A percentile compares a stretch with the other conserved stretches of the same genome.
phyloP scores from a whole-genome alignment of 805 yeast species.

The Saccharomycopsis lassenensis region DNA sequence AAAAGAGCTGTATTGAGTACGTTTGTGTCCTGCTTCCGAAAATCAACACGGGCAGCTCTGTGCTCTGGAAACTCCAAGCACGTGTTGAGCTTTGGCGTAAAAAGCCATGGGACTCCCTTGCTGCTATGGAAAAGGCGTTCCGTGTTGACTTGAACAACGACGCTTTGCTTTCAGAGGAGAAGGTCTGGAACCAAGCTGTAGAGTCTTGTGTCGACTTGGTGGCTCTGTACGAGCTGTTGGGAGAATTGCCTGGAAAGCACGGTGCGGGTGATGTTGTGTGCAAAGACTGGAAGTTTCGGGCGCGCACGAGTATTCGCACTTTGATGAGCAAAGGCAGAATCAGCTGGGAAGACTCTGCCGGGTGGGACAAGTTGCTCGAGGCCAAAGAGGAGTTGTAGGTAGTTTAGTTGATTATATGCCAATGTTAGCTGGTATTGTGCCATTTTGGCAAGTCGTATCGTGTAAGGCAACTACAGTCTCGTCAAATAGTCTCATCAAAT shows the following conservation, averaged over 20 bases:
- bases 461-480: too few relatives aligned
- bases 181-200: slow-evolving; percentile 67
- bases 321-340: slow-evolving; percentile 69
- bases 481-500: too few relatives aligned
- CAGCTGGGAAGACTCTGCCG: slow-evolving; percentile 71
- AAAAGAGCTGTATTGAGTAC: slow-evolving; percentile 57
- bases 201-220: slow-evolving; percentile 68
- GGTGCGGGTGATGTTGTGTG: slow-evolving; percentile 81
- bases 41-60: slow-evolving; percentile 46
- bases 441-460: too few relatives aligned
- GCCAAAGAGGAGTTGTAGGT: slow-evolving; percentile 35
- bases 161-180: slow-evolving; percentile 48
- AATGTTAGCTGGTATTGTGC: too few relatives aligned
- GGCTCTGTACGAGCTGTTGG: slow-evolving; percentile 78
- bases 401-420: too few relatives aligned
- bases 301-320: slow-evolving; percentile 59
- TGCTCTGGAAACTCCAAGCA: slow-evolving; percentile 76
- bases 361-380: slow-evolving; percentile 56
- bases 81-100: slow-evolving; percentile 79
- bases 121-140: slow-evolving; percentile 77
- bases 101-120: slow-evolving; percentile 81
- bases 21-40: slow-evolving; percentile 59
- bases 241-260: slow-evolving; percentile 71
- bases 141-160: slow-evolving; percentile 60
- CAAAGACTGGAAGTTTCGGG: slow-evolving; percentile 84